A percentile compares a stretch with the other conserved stretches of the same genome.
These are phyloP conservation scores for Zychaea mexicana DNA, from an alignment of 371 early-diverging fungal species.

Conservation along the genomic window DNA sequence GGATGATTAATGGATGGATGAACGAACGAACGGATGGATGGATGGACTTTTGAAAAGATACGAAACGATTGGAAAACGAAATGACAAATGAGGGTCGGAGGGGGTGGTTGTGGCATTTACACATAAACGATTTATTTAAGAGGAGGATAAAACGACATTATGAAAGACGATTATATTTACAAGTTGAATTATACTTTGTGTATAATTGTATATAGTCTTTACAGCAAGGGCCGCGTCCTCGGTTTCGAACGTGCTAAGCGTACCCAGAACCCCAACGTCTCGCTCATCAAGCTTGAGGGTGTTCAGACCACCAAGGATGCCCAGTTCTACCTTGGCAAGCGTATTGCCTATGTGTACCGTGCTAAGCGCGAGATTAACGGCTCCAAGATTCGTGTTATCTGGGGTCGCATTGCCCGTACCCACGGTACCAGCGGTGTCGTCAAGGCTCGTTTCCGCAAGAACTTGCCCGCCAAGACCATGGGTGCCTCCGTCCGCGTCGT, in stretches of 20 bases:
- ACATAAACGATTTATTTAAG: neutral
- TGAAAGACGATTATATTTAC: neutral
- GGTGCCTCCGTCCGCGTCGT: conserved; percentile 93
- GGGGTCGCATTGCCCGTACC: conserved; percentile 94
- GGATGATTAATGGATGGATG: neutral
- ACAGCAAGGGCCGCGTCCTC: conserved; percentile 95
- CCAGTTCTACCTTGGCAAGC: conserved; percentile 91
- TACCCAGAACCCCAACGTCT: conserved; percentile 87
- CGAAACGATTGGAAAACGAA: neutral
- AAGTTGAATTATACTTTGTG: neutral
- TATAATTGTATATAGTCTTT: conserved; percentile 71
- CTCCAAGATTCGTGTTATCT: conserved; percentile 93
- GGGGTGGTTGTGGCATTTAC: neutral
- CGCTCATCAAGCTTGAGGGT: conserved; percentile 93
- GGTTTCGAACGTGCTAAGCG: conserved; percentile 94
- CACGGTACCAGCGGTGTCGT: conserved; percentile 97
- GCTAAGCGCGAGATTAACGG: conserved; percentile 91
- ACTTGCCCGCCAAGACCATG: conserved; percentile 94
- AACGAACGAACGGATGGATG: neutral
- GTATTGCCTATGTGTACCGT: conserved; percentile 82
- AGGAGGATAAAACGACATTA: neutral
- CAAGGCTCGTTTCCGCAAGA: conserved; percentile 95
- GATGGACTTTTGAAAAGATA: neutral
- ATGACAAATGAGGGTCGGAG: neutral
- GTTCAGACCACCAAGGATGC: conserved; percentile 87